phyloP scores from a whole-genome alignment of 108 stramenopile genomes.

The Skeletonema costatum region DNA sequence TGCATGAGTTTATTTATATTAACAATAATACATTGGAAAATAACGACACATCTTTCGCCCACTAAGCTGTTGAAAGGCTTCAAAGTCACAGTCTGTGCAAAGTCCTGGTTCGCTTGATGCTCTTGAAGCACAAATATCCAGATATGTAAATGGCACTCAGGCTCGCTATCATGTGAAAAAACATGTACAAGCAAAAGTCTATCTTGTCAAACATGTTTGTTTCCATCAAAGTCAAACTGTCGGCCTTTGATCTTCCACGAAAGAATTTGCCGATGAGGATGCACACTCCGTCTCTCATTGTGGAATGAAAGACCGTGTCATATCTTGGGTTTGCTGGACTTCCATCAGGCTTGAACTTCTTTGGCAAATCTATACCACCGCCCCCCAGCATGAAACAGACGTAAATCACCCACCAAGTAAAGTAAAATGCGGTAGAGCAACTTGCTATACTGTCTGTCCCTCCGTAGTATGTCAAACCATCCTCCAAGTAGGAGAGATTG shows the following conservation, averaged over 20 bases:
- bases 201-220: slow-evolving; percentile 53
- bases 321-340: slow-evolving; percentile 38
- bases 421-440: slow-evolving; percentile 45
- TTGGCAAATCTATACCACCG: slow-evolving; percentile 53
- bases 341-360: slow-evolving; percentile 32
- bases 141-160: slow-evolving; percentile 35
- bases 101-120: too few relatives aligned
- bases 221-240: slow-evolving; percentile 53
- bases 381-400: slow-evolving; percentile 51
- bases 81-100: too few relatives aligned
- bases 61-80: too few relatives aligned
- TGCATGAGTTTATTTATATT: too few relatives aligned
- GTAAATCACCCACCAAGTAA: slow-evolving; percentile 65
- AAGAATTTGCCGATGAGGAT: slow-evolving; percentile 45
- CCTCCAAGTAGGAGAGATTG: slow-evolving; percentile 33
- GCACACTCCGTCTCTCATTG: slow-evolving; percentile 43
- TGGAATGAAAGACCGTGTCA: slow-evolving; percentile 67
- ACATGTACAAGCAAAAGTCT: slow-evolving; percentile 64
- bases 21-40: too few relatives aligned
- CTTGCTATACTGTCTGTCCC: slow-evolving; percentile 44
- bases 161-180: slow-evolving; percentile 39
- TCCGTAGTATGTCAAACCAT: slow-evolving; percentile 15
- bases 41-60: too few relatives aligned
- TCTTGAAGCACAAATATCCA: slow-evolving; percentile 49
- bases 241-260: slow-evolving; percentile 48